Evolutionary conservation across 2,329 filamentous ascomycete genomes (phyloP).

Genomic region (Dothiorella sarmentorum): DNA sequence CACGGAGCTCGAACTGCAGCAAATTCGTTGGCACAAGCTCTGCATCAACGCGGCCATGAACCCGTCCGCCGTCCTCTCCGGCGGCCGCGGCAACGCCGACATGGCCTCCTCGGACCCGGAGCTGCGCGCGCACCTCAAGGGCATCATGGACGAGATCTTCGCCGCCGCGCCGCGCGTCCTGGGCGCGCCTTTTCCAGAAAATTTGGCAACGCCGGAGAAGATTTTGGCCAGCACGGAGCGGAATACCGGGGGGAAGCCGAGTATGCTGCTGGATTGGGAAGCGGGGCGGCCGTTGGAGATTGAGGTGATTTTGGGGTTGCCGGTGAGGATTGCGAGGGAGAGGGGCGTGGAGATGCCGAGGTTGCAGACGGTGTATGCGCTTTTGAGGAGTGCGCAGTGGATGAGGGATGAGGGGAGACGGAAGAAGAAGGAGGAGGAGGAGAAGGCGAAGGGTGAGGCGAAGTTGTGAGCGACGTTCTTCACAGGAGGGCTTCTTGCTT

Average conservation of each 20-base stretch:
- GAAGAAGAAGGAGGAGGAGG: constrained; percentile 17
- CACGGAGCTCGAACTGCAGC: constrained; percentile 64
- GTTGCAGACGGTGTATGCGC: constrained; percentile 64
- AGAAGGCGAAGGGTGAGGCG: neutral
- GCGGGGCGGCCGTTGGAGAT: constrained; percentile 45
- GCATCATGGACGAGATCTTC: constrained; percentile 47
- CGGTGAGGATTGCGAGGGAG: constrained; percentile 40
- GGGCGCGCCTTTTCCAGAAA: constrained; percentile 33
- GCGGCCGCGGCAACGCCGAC: constrained; percentile 52
- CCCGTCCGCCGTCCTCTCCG: constrained; percentile 55
- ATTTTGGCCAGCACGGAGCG: constrained; percentile 54
- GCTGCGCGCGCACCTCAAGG: constrained; percentile 35
- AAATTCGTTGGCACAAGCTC: constrained; percentile 59
- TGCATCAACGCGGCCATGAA: constrained; percentile 62
- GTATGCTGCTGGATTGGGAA: constrained; percentile 50
- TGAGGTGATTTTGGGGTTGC: constrained; percentile 50
- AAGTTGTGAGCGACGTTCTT: neutral
- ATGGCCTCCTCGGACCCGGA: constrained; percentile 31
- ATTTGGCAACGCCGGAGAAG: constrained; percentile 38
- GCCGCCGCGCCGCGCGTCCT: constrained; percentile 41
- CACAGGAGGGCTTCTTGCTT: neutral
- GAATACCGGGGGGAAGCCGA: constrained; percentile 52
- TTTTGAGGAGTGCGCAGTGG: constrained; percentile 60
- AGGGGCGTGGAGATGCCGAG: constrained; percentile 57
- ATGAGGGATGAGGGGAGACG: constrained; percentile 43